Evolutionary conservation across 1,139 yeast species (phyloP).

Genomic region (Schwanniomyces etchellsii): DNA sequence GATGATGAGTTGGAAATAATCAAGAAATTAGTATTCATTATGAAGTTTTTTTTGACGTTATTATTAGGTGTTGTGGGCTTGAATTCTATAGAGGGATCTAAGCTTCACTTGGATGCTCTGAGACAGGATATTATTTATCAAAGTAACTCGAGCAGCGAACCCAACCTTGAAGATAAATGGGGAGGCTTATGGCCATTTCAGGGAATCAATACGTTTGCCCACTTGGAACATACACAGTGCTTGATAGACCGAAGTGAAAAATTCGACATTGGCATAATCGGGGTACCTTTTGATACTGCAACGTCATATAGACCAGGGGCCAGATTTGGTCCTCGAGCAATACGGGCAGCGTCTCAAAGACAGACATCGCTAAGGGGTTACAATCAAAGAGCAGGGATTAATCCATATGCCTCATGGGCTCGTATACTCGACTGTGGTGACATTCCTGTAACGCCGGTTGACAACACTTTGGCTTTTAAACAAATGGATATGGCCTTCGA

Average conservation of each 20-base stretch:
- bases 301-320: constrained; percentile 73
- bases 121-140: neutral
- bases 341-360: constrained; percentile 68
- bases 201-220: constrained; percentile 73
- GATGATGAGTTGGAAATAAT: too few relatives aligned
- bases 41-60: too few relatives aligned
- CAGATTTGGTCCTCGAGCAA: constrained; percentile 74
- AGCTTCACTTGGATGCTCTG: too few relatives aligned
- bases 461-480: constrained; percentile 58
- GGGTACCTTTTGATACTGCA: constrained; percentile 78
- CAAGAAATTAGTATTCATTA: too few relatives aligned
- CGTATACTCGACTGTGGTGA: constrained; percentile 73
- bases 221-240: constrained; percentile 55
- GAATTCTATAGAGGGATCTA: too few relatives aligned
- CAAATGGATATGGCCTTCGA: constrained; percentile 70
- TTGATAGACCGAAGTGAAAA: constrained; percentile 38
- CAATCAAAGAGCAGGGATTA: constrained; percentile 58
- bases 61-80: too few relatives aligned
- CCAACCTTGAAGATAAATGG: constrained; percentile 49
- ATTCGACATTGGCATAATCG: constrained; percentile 65
- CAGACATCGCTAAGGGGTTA: constrained; percentile 63
- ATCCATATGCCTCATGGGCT: constrained; percentile 69
- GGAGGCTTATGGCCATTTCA: constrained; percentile 63
- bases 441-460: constrained; percentile 75
- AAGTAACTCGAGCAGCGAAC: neutral